Base-by-base conservation (phyloP, 2,329 filamentous ascomycete genomes). In the Lachnellula subtilissima region DNA sequence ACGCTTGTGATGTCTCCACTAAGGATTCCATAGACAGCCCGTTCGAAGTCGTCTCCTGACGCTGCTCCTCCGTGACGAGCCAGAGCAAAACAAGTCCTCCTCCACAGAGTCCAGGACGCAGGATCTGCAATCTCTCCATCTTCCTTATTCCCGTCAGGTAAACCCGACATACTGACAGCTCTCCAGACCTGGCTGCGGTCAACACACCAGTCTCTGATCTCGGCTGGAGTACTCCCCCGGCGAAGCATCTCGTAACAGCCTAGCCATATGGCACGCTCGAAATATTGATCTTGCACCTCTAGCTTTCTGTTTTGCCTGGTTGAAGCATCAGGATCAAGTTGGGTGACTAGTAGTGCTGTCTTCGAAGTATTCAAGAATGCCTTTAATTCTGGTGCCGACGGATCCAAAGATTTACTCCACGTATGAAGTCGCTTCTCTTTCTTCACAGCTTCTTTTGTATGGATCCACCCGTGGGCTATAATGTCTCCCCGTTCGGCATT, bases 201-300 rank as follows among this genome's bases (percentile, higher is more conserved):
- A 48, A 87, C 77, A 66, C 91, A 96, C 90, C 91, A 97, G 49
- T 92, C 88, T 53, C 85, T 83, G 60, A 97, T 88, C 39, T 88
- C 82, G 8, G 81, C 74, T 74, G 88, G 83, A 59, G 79, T 84
- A 62, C 84, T 86, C n/a, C 94, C 94, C 47, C 91, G 85, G 49
- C 93, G 85, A 52, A 99, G 78, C 77, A 96, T 89, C 71, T 96
- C 91, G 76, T 91, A 97, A 73, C 90, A 94, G n/a, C 89, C 88
- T 58, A 92, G 80, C 92, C 94, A 97, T 48, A 96, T 89, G 2
- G 91, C 88, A 52, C 87, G 84, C 74, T 99, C 94, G 60, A 93
- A 94, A 66, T 86, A 92, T 62, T 91, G 85, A 68, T 99, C 94
- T 65, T 92, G 84, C 23, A 85, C 82, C 68, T 96, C 88, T 42